phyloP scores from a whole-genome alignment of 108 stramenopile genomes.

The Parmales sp. region DNA sequence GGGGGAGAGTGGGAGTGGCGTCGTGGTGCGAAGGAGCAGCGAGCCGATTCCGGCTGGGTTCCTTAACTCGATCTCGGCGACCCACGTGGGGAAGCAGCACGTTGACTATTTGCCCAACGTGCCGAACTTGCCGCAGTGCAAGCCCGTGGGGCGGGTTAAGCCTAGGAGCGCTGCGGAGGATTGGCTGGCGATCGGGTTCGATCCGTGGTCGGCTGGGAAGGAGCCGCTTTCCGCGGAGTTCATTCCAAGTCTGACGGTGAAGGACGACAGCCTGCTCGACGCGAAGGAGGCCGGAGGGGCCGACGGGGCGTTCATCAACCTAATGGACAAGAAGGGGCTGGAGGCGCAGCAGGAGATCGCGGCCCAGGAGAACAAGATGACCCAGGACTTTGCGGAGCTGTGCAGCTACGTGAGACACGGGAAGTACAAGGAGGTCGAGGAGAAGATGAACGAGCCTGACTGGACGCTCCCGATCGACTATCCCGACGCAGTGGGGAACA shows the following conservation, averaged over 20 bases:
- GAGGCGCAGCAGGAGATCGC: constrained; percentile 20
- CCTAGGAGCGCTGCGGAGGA: constrained; percentile 46
- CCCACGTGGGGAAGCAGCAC: constrained; percentile 30
- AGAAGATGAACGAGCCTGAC: constrained; percentile 39
- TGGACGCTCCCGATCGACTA: constrained; percentile 57
- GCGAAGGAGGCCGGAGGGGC: neutral
- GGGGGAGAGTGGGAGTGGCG: neutral
- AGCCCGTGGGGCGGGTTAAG: constrained; percentile 39
- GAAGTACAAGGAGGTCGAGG: constrained; percentile 45
- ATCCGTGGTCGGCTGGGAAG: constrained; percentile 56
- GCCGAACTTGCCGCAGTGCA: constrained; percentile 49
- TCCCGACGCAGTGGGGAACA: constrained; percentile 44
- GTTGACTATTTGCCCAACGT: constrained; percentile 52
- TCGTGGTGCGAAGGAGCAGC: constrained; percentile 3
- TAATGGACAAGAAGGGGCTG: constrained; percentile 14
- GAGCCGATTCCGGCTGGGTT: constrained; percentile 33
- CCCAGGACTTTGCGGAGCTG: constrained; percentile 40
- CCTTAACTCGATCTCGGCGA: constrained; percentile 23
- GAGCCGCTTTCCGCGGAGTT: constrained; percentile 42
- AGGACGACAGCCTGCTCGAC: constrained; percentile 17
- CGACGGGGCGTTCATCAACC: constrained; percentile 11
- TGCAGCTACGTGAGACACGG: constrained; percentile 37
- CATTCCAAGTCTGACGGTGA: constrained; percentile 28
- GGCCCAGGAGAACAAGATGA: constrained; percentile 30
- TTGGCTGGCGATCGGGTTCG: constrained; percentile 55